Evolutionary conservation across 495 filamentous ascomycete genomes (phyloP).

Genomic region (Penicillium mononematosum): DNA sequence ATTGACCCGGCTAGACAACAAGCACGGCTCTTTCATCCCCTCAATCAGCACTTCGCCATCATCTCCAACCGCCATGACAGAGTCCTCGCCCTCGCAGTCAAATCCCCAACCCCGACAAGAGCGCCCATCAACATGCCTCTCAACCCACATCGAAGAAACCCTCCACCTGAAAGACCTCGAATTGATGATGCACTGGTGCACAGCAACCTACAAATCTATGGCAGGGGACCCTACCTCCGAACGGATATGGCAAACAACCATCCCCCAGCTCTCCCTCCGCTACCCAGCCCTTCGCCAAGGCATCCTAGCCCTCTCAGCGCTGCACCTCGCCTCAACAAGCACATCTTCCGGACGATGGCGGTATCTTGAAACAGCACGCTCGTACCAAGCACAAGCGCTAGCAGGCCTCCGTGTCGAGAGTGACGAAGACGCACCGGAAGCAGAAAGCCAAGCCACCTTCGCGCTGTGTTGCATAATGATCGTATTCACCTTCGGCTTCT

Average conservation of each 20-base stretch:
- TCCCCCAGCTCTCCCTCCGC: constrained; percentile 45
- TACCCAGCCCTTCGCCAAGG: constrained; percentile 50
- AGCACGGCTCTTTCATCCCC: constrained; percentile 19
- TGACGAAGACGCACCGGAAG: constrained; percentile 25
- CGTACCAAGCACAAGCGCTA: constrained; percentile 42
- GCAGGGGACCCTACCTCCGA: constrained; percentile 33
- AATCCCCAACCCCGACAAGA: neutral
- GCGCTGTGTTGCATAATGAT: constrained; percentile 47
- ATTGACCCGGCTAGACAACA: constrained; percentile 27
- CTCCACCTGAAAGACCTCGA: constrained; percentile 38
- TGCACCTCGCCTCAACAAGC: constrained; percentile 39
- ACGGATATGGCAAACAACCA: constrained; percentile 44
- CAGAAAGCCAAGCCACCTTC: constrained; percentile 47
- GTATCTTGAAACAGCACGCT: constrained; percentile 31
- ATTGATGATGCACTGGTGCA: constrained; percentile 50
- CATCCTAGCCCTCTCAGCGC: constrained; percentile 48
- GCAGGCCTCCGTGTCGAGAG: constrained; percentile 29
- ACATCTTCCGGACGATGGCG: constrained; percentile 19
- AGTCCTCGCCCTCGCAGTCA: constrained; percentile 5
- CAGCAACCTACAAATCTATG: constrained; percentile 43
- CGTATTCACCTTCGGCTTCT: constrained; percentile 46
- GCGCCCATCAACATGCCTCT: neutral
- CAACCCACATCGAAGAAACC: constrained; percentile 11
- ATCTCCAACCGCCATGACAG: constrained; percentile 5
- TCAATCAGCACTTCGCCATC: constrained; percentile 16